Conservation (phyloP, 75 land plant genomes). For the Adiantum capillusveneris region DNA sequence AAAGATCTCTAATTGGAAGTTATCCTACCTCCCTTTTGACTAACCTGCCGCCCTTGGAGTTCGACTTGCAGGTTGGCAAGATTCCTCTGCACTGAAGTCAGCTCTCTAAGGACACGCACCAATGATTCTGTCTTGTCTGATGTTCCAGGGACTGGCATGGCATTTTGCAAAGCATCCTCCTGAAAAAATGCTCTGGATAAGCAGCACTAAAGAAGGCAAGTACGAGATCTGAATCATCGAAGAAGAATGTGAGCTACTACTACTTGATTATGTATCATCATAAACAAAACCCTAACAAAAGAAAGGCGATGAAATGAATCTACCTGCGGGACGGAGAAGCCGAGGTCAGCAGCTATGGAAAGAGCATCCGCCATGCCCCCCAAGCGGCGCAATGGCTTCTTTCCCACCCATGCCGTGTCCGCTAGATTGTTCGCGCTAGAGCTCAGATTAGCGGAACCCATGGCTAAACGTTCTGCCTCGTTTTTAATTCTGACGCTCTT, state of each 20-base stretch:
- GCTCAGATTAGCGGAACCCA: not conserved
- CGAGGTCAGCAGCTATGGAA: constrained; percentile 77
- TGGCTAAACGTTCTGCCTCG: no score
- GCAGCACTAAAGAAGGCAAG: no score
- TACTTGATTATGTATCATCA: no score
- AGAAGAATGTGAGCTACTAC: no score
- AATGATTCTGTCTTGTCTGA: not conserved
- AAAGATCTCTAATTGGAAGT: no score
- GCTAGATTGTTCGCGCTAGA: not conserved
- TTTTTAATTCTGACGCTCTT: no score
- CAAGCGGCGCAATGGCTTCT: constrained; percentile 63
- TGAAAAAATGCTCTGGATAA: no score
- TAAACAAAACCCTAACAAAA: no score
- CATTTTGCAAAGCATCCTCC: no score
- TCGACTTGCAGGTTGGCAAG: constrained; percentile 93
- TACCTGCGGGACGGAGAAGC: constrained; percentile 67
- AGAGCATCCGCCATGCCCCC: constrained; percentile 97
- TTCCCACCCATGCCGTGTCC: constrained; percentile 81
- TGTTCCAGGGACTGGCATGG: not conserved
- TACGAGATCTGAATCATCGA: no score
- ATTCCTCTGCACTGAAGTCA: constrained; percentile 18
- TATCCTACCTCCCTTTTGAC: not conserved
- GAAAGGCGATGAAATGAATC: no score
- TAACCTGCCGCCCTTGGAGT: constrained; percentile 96
- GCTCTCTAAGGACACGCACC: not conserved